These are phyloP conservation scores for Mortierella sp. DNA, from an alignment of 371 early-diverging fungal species.

Conservation along the genomic window DNA sequence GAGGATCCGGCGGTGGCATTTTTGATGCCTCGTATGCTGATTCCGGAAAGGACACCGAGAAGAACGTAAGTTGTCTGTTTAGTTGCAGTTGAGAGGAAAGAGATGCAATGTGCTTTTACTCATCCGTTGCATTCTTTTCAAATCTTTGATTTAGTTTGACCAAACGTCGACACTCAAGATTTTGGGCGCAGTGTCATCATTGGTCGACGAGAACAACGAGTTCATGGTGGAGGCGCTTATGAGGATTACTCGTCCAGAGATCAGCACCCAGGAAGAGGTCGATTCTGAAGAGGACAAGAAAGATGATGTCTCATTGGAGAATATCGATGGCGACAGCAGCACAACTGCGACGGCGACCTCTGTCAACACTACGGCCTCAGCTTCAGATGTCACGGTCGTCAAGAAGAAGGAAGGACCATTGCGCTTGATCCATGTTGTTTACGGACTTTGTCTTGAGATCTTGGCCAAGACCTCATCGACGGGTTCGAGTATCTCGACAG, in stretches of 20 bases:
- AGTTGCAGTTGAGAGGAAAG: neutral
- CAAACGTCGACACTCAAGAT: slow-evolving; percentile 54
- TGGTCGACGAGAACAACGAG: slow-evolving; percentile 45
- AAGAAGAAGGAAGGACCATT: slow-evolving; percentile 17
- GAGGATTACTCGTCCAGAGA: slow-evolving; percentile 42
- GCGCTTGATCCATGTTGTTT: slow-evolving; percentile 45
- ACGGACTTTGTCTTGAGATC: slow-evolving; percentile 54
- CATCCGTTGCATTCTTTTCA: neutral
- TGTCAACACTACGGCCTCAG: neutral
- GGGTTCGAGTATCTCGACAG: slow-evolving; percentile 20
- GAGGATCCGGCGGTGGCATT: slow-evolving; percentile 20
- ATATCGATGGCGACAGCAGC: neutral
- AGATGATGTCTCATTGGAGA: neutral
- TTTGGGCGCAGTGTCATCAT: slow-evolving; percentile 41
- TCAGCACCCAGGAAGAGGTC: neutral
- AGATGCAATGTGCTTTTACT: neutral
- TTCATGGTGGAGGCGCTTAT: slow-evolving; percentile 44
- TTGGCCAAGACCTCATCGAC: slow-evolving; percentile 52
- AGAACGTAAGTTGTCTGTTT: slow-evolving; percentile 27
- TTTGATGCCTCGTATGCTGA: slow-evolving; percentile 51
- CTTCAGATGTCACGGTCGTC: neutral
- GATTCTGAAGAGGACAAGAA: neutral
- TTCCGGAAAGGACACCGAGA: slow-evolving; percentile 40
- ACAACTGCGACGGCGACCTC: neutral
- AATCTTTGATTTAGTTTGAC: slow-evolving; percentile 29